Percentiles rank a stretch among this genome's conserved stretches.
These are phyloP conservation scores for Mycoemilia scoparia DNA, from an alignment of 192 early-diverging fungal species.

Conservation along the genomic window DNA sequence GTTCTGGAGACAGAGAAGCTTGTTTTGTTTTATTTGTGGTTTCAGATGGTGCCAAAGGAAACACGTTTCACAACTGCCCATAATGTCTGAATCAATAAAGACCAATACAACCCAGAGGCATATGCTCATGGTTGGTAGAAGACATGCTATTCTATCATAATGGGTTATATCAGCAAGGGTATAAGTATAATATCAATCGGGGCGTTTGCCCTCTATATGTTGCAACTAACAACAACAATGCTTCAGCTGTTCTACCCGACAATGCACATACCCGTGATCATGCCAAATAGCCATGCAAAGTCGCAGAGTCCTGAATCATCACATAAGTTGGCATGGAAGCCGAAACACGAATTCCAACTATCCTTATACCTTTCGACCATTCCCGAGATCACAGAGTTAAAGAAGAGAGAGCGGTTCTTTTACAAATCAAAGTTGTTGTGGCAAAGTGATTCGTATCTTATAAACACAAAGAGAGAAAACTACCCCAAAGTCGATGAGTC, in stretches of 20 bases:
- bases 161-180: constrained; percentile 13
- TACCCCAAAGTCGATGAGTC: constrained; percentile 6
- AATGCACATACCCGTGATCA: constrained; percentile 17
- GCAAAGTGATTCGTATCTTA: constrained; percentile 12
- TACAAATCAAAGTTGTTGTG: constrained; percentile 13
- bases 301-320: background rate
- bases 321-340: constrained; percentile 19
- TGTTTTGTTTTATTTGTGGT: no score
- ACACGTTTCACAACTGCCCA: no score
- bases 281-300: constrained; percentile 3
- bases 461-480: no score
- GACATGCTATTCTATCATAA: no score
- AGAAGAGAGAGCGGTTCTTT: constrained; percentile 6
- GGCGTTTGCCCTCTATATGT: constrained; percentile 15
- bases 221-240: constrained; percentile 3
- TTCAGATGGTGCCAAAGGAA: no score
- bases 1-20: no score
- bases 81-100: no score
- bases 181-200: constrained; percentile 7
- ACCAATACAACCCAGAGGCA: no score
- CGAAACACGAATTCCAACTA: constrained; percentile 19
- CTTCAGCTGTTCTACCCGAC: constrained; percentile 22
- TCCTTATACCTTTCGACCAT: constrained; percentile 18
- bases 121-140: no score
- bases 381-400: constrained; percentile 3